These are phyloP conservation scores for Xerocomus brunneocitrinus DNA, from an alignment of 768 basidiomycete species.

Conservation along the genomic window DNA sequence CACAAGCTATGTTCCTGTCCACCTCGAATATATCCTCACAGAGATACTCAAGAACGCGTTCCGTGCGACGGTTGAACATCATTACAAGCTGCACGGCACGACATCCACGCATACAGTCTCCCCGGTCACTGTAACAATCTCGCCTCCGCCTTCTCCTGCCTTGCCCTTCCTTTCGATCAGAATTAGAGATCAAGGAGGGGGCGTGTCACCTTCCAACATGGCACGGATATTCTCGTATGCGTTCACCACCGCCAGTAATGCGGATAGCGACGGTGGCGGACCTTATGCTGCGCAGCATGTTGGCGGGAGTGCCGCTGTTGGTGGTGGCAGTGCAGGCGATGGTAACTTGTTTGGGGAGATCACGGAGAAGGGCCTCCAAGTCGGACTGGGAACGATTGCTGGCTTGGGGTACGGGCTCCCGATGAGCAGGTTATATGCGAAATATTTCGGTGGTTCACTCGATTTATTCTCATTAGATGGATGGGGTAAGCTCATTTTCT, in stretches of 20 bases:
- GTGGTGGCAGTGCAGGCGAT: conserved; percentile 39
- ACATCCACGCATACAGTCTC: conserved; percentile 40
- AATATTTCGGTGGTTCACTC: conserved; percentile 84
- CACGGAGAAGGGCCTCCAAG: conserved; percentile 69
- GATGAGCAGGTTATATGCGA: conserved; percentile 73
- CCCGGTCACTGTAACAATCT: conserved; percentile 68
- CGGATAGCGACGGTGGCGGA: conserved; percentile 49
- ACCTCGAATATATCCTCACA: conserved; percentile 87
- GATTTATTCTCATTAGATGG: conserved; percentile 80
- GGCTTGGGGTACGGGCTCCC: conserved; percentile 85
- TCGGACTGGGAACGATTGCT: conserved; percentile 84
- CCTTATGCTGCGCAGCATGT: conserved; percentile 77
- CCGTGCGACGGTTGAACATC: conserved; percentile 81
- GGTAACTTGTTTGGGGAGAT: conserved; percentile 72
- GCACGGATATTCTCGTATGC: conserved; percentile 85
- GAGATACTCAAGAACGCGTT: conserved; percentile 91
- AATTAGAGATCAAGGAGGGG: conserved; percentile 83
- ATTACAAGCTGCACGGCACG: conserved; percentile 41
- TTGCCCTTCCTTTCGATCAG: conserved; percentile 64
- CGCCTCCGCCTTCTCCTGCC: conserved; percentile 42
- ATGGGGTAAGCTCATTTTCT: conserved; percentile 52
- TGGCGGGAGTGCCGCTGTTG: conserved; percentile 65
- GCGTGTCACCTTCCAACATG: conserved; percentile 71
- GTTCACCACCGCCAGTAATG: conserved; percentile 76
- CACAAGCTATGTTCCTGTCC: conserved; percentile 77